Evolutionary conservation across 805 yeast genomes (phyloP).

Genomic region (Scheffersomyces coipomensis): DNA sequence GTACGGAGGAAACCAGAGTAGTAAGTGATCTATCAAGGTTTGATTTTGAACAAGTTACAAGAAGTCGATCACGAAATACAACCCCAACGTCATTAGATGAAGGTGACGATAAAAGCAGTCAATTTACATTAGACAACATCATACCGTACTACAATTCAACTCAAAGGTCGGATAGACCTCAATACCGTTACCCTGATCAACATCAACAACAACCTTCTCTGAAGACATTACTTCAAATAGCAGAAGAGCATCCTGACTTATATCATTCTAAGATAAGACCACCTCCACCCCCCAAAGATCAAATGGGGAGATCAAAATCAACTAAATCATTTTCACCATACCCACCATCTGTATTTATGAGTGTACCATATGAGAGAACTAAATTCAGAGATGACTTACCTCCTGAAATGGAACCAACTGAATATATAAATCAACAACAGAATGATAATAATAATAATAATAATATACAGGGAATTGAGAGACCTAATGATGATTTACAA

Average conservation of each 20-base stretch:
- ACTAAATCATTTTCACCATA: conserved; percentile 1
- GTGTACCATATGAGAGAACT: not conserved
- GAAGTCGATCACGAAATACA: conserved; percentile 28
- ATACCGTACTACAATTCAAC: conserved; percentile 8
- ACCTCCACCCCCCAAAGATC: conserved; percentile 7
- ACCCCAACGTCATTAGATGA: conserved; percentile 25
- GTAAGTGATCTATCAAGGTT: conserved; percentile 33
- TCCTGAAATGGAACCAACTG: conserved; percentile 18
- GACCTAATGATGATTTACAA: conserved; percentile 7
- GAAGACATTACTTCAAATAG: not conserved
- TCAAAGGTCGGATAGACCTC: not conserved
- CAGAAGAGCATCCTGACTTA: not conserved
- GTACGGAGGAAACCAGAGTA: conserved; percentile 19
- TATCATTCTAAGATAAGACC: conserved; percentile 2
- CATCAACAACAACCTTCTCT: conserved; percentile 2
- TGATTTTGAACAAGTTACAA: conserved; percentile 20
- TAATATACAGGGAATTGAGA: not conserved
- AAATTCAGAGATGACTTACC: conserved; percentile 21
- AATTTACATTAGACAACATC: conserved; percentile 11
- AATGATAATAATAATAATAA: not conserved
- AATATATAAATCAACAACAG: conserved; percentile 7
- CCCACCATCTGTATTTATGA: conserved; percentile 1
- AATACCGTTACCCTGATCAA: too few species aligned
- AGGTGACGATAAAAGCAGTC: conserved; percentile 4
- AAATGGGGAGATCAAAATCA: not conserved